A percentile compares a stretch with the other conserved stretches of the same genome.
phyloP scores from a whole-genome alignment of 768 basidiomycete species.

The Mrakia gelida region DNA sequence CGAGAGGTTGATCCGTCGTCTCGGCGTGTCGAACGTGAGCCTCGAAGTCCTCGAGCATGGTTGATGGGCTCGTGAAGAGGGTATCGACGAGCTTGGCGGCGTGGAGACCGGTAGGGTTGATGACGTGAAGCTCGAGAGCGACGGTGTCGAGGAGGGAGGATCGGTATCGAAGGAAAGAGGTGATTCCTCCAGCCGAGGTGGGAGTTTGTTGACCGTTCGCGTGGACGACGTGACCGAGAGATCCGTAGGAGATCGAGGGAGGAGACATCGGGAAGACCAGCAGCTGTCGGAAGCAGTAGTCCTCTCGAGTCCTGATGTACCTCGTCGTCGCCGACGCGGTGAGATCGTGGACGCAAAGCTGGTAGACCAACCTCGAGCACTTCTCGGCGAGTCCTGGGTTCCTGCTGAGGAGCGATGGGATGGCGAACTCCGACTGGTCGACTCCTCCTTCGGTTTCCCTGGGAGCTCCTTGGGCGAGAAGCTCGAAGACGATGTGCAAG shows the following conservation, averaged over 20 bases:
- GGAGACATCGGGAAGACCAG: conserved; percentile 62
- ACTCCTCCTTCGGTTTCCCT: conserved; percentile 13
- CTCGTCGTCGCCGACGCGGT: conserved; percentile 77
- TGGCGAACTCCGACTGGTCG: conserved; percentile 12
- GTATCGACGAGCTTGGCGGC: conserved; percentile 72
- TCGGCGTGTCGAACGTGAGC: conserved; percentile 46
- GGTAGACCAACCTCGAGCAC: conserved; percentile 74
- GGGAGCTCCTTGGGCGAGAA: conserved; percentile 59
- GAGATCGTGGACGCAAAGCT: conserved; percentile 78
- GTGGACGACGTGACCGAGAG: conserved; percentile 59
- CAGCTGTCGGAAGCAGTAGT: conserved; percentile 86
- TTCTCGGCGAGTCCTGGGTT: conserved; percentile 78
- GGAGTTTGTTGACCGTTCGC: conserved; percentile 64
- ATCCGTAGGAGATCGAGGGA: conserved; percentile 53
- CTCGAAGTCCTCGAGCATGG: conserved; percentile 49
- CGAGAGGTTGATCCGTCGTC: conserved; percentile 60
- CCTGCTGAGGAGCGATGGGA: conserved; percentile 38
- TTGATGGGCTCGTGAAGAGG: conserved; percentile 58
- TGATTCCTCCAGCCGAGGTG: conserved; percentile 55
- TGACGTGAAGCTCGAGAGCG: conserved; percentile 80
- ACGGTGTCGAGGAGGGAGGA: conserved; percentile 79
- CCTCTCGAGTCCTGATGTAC: conserved; percentile 79
- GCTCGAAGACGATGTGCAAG: conserved; percentile 73
- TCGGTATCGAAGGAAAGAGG: conserved; percentile 73
- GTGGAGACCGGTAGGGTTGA: conserved; percentile 65